These are phyloP conservation scores for Ophiostoma angusticollis DNA, from an alignment of 2,329 filamentous ascomycete species.

Conservation along the genomic window DNA sequence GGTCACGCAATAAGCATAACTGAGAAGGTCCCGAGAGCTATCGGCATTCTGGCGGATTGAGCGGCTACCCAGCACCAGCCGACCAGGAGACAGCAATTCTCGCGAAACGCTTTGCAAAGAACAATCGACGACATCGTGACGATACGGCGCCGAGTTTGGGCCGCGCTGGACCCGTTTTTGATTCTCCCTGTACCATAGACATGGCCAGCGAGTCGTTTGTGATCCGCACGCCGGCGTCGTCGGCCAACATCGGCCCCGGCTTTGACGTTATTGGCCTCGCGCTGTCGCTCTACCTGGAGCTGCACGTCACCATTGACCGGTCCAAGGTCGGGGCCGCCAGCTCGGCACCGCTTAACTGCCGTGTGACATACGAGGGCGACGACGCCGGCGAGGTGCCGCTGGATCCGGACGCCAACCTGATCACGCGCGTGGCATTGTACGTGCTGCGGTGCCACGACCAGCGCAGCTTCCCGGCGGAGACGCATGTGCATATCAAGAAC, in stretches of 20 bases:
- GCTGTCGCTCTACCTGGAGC: slow-evolving; percentile 84
- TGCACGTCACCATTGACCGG: slow-evolving; percentile 65
- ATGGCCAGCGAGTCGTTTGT: slow-evolving; percentile 41
- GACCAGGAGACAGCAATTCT: too few species aligned
- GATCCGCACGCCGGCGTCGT: slow-evolving; percentile 81
- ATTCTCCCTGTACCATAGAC: not conserved
- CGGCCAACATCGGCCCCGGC: slow-evolving; percentile 91
- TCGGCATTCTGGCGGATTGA: too few species aligned
- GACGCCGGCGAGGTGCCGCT: slow-evolving; percentile 63
- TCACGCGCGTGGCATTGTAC: slow-evolving; percentile 88
- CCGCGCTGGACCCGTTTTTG: too few species aligned
- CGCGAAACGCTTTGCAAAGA: too few species aligned
- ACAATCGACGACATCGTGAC: too few species aligned
- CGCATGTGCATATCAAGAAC: slow-evolving; percentile 89
- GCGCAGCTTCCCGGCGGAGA: slow-evolving; percentile 70
- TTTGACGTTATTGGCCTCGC: slow-evolving; percentile 97
- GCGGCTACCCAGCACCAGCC: too few species aligned
- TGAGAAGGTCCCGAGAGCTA: too few species aligned
- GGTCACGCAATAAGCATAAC: too few species aligned
- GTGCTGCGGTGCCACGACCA: slow-evolving; percentile 86
- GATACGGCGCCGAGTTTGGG: too few species aligned
- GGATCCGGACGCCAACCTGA: slow-evolving; percentile 75
- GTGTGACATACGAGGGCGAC: slow-evolving; percentile 79
- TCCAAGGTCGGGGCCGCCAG: too few species aligned
- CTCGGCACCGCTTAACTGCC: slow-evolving; percentile 81